These are phyloP conservation scores for Irpex rosettiformis DNA, from an alignment of 1,284 basidiomycete species.

Conservation along the genomic window DNA sequence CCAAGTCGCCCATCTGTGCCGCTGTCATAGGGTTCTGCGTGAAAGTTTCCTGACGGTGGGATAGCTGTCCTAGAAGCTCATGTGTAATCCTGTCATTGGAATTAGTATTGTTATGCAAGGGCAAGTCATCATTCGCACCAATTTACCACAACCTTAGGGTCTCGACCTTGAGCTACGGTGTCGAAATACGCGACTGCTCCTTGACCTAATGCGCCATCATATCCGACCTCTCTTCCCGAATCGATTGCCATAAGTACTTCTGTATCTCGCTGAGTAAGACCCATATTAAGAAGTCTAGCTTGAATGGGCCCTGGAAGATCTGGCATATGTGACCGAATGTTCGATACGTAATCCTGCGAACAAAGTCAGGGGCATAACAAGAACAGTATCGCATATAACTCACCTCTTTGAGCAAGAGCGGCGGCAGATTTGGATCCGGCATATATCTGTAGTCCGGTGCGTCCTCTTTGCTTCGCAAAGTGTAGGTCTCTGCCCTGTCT, in stretches of 20 bases:
- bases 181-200: conserved; percentile 78
- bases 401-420: conserved; percentile 65
- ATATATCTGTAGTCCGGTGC: conserved; percentile 97
- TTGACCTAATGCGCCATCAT: conserved; percentile 52
- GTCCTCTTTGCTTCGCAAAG: conserved; percentile 87
- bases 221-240: conserved; percentile 54
- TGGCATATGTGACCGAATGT: conserved; percentile 60
- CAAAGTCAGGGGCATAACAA: background rate
- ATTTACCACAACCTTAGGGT: conserved; percentile 76
- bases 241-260: conserved; percentile 79
- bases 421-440: conserved; percentile 94
- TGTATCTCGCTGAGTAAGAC: conserved; percentile 62
- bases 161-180: conserved; percentile 49
- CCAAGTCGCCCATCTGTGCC: conserved; percentile 69
- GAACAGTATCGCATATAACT: conserved; percentile 12
- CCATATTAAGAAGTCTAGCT: conserved; percentile 48
- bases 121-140: conserved; percentile 54
- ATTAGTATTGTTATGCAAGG: background rate
- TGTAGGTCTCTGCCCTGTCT: conserved; percentile 76
- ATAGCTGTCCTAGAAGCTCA: conserved; percentile 77
- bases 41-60: conserved; percentile 59
- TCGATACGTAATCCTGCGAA: conserved; percentile 57
- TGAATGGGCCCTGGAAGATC: conserved; percentile 75
- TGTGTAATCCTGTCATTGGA: conserved; percentile 71
- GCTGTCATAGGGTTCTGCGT: conserved; percentile 57